Conservation (phyloP, 306 rosid species). For the Glycine tomentella region DNA sequence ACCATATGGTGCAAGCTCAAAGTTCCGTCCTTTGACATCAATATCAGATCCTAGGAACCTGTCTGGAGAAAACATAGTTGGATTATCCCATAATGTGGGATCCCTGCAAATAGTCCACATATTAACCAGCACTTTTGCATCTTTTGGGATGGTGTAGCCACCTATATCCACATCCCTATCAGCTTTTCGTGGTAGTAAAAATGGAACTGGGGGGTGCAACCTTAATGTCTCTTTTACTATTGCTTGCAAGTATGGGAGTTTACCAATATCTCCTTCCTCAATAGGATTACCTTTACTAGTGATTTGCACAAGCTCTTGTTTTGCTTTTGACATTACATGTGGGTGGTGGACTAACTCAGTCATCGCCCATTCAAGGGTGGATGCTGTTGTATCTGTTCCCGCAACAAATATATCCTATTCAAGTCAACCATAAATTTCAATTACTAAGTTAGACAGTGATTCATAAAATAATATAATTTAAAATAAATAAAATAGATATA, state of each 20-base stretch:
- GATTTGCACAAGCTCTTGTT: slow-evolving; percentile 21
- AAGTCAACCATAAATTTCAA: slow-evolving; percentile 16
- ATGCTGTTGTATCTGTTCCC: slow-evolving; percentile 43
- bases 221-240: slow-evolving; percentile 36
- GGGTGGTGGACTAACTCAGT: slow-evolving; percentile 29
- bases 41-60: slow-evolving; percentile 39
- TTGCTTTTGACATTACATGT: slow-evolving; percentile 22
- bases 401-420: slow-evolving; percentile 44
- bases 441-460: no score
- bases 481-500: no score
- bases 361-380: slow-evolving; percentile 46
- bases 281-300: not conserved
- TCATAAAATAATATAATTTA: no score
- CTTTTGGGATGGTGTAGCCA: slow-evolving; percentile 41
- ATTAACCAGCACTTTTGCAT: slow-evolving; percentile 41
- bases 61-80: slow-evolving; percentile 38
- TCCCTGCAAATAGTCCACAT: slow-evolving; percentile 46
- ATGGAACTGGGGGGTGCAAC: slow-evolving; percentile 43
- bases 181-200: slow-evolving; percentile 44
- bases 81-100: slow-evolving; percentile 23
- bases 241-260: slow-evolving; percentile 37
- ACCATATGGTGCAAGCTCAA: slow-evolving; percentile 44
- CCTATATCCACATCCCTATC: slow-evolving; percentile 26
- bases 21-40: slow-evolving; percentile 39
- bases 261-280: slow-evolving; percentile 28